Evolutionary conservation across 2,329 filamentous ascomycete genomes (phyloP).

Genomic region (Dactylonectria macrodidyma): DNA sequence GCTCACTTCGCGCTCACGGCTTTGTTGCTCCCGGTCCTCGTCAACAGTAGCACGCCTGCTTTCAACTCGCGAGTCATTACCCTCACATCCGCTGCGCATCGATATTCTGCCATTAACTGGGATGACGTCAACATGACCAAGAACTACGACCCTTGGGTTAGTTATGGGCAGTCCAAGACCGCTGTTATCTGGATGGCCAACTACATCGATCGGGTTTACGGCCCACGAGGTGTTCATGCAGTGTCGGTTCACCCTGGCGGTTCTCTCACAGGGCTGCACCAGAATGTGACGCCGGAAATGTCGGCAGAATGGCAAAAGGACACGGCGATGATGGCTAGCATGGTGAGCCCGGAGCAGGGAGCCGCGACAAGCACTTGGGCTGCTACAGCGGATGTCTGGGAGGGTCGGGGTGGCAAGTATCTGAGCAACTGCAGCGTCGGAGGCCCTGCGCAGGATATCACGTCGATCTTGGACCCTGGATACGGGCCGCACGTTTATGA

Average conservation of each 20-base stretch:
- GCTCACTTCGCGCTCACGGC: slow-evolving; percentile 61
- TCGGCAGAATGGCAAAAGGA: slow-evolving; percentile 13
- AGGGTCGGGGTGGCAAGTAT: slow-evolving; percentile 63
- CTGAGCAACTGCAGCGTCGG: slow-evolving; percentile 58
- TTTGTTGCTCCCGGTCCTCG: slow-evolving; percentile 60
- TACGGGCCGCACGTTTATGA: slow-evolving; percentile 53
- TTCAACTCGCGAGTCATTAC: slow-evolving; percentile 63
- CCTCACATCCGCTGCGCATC: slow-evolving; percentile 61
- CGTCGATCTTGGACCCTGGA: slow-evolving; percentile 17
- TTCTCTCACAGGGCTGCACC: slow-evolving; percentile 45
- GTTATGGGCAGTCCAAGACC: slow-evolving; percentile 62
- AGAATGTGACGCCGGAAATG: slow-evolving; percentile 11
- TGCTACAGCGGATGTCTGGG: slow-evolving; percentile 57
- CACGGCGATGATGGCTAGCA: slow-evolving; percentile 11
- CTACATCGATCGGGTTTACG: slow-evolving; percentile 62
- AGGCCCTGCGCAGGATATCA: slow-evolving; percentile 19
- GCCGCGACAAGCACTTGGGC: slow-evolving; percentile 64
- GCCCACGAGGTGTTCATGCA: slow-evolving; percentile 56
- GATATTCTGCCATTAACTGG: slow-evolving; percentile 49
- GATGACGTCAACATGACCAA: slow-evolving; percentile 58
- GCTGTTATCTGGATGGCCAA: slow-evolving; percentile 65
- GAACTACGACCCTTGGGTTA: slow-evolving; percentile 50
- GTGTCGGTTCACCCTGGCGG: slow-evolving; percentile 61
- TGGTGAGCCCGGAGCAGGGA: slow-evolving; percentile 54
- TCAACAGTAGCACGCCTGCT: slow-evolving; percentile 54